A percentile compares a stretch with the other conserved stretches of the same genome.
These are phyloP conservation scores for Penicillium nucicola DNA, from an alignment of 495 filamentous ascomycete species.

Conservation along the genomic window DNA sequence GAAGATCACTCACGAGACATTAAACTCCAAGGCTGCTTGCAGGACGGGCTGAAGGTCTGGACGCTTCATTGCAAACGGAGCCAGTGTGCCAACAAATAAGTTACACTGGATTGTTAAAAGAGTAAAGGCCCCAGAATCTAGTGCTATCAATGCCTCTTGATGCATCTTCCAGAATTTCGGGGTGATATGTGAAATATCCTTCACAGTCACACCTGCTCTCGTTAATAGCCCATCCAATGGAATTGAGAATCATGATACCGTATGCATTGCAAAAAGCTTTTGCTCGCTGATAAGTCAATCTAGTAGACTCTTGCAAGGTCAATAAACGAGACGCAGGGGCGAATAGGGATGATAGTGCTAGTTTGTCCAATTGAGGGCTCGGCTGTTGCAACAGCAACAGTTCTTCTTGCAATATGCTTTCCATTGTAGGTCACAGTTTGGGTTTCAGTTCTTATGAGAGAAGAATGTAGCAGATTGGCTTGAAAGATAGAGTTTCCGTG, in stretches of 20 bases:
- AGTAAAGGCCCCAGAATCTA: slow-evolving; percentile 19
- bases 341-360: slow-evolving; percentile 22
- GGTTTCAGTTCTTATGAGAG: no score
- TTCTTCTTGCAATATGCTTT: no score
- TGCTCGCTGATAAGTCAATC: slow-evolving; percentile 17
- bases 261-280: slow-evolving; percentile 14
- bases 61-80: slow-evolving; percentile 20
- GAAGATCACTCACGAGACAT: slow-evolving; percentile 17
- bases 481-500: no score
- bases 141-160: slow-evolving; percentile 3
- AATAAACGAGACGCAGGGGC: slow-evolving; percentile 5
- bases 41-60: slow-evolving; percentile 27
- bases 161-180: slow-evolving; percentile 20
- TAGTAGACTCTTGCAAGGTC: slow-evolving; percentile 8
- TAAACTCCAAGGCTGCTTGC: slow-evolving; percentile 24
- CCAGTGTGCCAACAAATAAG: slow-evolving; percentile 33
- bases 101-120: slow-evolving; percentile 34
- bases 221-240: neutral
- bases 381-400: neutral
- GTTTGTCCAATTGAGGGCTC: neutral
- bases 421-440: no score
- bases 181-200: neutral
- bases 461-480: no score
- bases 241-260: slow-evolving; percentile 3
- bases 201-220: neutral